phyloP scores from a whole-genome alignment of 108 stramenopile species.

The Chaetoceros tenuissimus region DNA sequence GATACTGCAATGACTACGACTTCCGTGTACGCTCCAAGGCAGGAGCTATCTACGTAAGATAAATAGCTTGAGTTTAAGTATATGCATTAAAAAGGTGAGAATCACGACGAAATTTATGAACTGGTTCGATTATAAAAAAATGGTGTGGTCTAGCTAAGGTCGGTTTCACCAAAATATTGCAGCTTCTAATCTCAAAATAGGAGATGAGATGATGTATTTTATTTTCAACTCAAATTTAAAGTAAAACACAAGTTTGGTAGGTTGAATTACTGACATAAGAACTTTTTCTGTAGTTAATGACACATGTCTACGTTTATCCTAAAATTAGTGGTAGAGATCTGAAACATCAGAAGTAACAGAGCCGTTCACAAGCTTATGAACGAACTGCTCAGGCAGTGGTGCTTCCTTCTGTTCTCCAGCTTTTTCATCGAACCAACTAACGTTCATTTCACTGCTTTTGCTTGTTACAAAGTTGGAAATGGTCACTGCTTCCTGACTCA shows the following conservation, averaged over 20 bases:
- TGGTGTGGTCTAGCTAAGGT: background rate
- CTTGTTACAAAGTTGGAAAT: slow-evolving; percentile 77
- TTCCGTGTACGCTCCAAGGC: slow-evolving; percentile 57
- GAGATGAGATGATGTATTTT: too few relatives aligned
- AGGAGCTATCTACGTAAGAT: slow-evolving; percentile 44
- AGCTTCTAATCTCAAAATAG: too few relatives aligned
- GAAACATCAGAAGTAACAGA: slow-evolving; percentile 71
- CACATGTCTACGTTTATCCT: background rate
- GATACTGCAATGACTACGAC: slow-evolving; percentile 67
- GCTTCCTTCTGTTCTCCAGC: slow-evolving; percentile 83
- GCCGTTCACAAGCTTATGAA: slow-evolving; percentile 66
- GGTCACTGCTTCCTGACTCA: slow-evolving; percentile 62
- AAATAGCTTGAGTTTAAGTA: slow-evolving; percentile 8
- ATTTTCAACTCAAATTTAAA: too few relatives aligned
- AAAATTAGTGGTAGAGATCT: slow-evolving; percentile 77
- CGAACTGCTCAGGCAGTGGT: slow-evolving; percentile 97
- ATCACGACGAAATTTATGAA: background rate
- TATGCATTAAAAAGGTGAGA: background rate
- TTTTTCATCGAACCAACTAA: slow-evolving; percentile 79
- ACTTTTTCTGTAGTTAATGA: background rate
- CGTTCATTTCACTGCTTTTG: slow-evolving; percentile 94
- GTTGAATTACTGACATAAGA: background rate
- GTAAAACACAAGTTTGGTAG: background rate
- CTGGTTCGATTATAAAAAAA: background rate
- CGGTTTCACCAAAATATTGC: background rate